phyloP scores from a whole-genome alignment of 805 yeast species.

The Phaffomyces opuntiae region DNA sequence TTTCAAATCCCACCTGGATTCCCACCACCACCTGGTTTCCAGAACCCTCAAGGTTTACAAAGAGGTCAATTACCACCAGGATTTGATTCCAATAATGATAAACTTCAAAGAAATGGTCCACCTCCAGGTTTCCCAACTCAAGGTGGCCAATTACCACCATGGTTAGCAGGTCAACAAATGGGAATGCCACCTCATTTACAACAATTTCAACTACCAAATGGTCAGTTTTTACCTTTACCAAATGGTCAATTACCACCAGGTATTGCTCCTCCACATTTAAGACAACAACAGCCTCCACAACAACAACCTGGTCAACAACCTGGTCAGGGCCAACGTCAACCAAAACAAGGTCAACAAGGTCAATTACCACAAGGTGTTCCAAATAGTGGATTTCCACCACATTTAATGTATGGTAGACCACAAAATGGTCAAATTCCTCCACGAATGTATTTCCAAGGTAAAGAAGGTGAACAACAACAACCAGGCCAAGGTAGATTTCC shows the following conservation, averaged over 20 bases:
- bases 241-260: conserved; percentile 11
- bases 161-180: conserved; percentile 8
- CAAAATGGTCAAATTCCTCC: conserved; percentile 8
- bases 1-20: conserved; percentile 10
- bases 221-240: conserved; percentile 16
- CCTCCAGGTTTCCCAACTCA: conserved; percentile 15
- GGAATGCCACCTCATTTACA: conserved; percentile 7
- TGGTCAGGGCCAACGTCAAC: conserved; percentile 1
- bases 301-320: conserved; percentile 2
- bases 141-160: conserved; percentile 10
- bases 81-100: conserved; percentile 6
- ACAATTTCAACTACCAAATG: conserved; percentile 8
- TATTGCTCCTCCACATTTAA: conserved; percentile 13
- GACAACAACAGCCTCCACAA: conserved; percentile 9
- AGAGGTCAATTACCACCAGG: conserved; percentile 16
- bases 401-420: conserved; percentile 4
- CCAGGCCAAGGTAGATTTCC: conserved; percentile 14
- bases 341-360: conserved; percentile 3
- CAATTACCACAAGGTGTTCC: conserved; percentile 8
- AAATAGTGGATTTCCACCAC: conserved; percentile 9
- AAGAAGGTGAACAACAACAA: conserved; percentile 7
- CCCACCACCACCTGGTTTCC: conserved; percentile 9
- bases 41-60: conserved; percentile 2
- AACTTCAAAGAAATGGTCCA: conserved; percentile 10
- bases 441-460: conserved; percentile 8